phyloP scores from a whole-genome alignment of 257 asterid genomes.

The Anisodus acutangulus region DNA sequence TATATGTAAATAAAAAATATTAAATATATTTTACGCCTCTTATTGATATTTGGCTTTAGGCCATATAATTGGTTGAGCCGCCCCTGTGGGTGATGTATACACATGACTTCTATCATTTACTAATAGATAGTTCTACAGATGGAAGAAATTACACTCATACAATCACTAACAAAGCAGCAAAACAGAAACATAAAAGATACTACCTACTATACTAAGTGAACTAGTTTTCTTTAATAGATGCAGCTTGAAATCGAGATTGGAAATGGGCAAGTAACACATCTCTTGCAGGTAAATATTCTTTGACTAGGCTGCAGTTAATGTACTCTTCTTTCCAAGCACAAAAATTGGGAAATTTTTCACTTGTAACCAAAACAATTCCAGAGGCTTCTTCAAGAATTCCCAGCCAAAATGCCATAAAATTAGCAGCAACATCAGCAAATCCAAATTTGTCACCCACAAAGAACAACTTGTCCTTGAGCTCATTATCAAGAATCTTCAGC shows the following conservation, averaged over 20 bases:
- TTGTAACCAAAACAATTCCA: background rate
- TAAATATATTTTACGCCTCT: no score
- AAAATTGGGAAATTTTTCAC: background rate
- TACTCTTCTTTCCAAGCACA: background rate
- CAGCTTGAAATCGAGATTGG: background rate
- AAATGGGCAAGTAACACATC: background rate
- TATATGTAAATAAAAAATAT: no score
- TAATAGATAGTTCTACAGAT: background rate
- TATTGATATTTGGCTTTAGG: no score
- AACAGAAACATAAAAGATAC: background rate
- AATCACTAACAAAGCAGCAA: background rate
- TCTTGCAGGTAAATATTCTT: background rate
- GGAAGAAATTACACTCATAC: background rate
- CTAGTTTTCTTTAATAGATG: background rate
- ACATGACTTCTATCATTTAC: background rate
- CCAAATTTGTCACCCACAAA: conserved; percentile 3
- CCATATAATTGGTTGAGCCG: no score
- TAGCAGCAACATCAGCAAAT: conserved; percentile 12
- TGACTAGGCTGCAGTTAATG: background rate
- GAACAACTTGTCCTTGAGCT: background rate
- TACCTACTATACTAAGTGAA: background rate
- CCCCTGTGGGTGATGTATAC: background rate
- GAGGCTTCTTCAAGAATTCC: background rate
- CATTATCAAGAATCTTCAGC: conserved; percentile 7
- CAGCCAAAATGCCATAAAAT: background rate